phyloP scores from a whole-genome alignment of 441 rosid genomes.

The Erysimum pusillum region DNA sequence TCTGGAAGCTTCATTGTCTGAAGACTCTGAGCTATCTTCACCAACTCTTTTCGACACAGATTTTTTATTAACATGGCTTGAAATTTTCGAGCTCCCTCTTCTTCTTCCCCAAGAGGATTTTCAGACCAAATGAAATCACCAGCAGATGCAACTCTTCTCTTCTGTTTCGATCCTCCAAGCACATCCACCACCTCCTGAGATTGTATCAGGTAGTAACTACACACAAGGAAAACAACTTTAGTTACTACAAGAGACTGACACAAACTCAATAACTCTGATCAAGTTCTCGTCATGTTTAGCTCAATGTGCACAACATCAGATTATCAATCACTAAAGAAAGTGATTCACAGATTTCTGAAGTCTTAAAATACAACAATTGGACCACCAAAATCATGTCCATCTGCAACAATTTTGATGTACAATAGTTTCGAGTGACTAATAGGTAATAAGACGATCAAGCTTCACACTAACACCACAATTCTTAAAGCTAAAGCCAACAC shows the following conservation, averaged over 20 bases:
- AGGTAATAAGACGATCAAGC: slow-evolving; percentile 9
- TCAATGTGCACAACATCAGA: not conserved
- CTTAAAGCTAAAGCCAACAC: slow-evolving; percentile 7
- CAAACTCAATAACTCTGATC: not conserved
- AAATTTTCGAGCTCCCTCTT: too few relatives aligned
- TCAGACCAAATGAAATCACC: too few relatives aligned
- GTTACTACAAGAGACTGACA: not conserved
- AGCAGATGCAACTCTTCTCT: too few relatives aligned
- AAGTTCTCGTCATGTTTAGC: slow-evolving; percentile 7
- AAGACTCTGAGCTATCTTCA: too few relatives aligned
- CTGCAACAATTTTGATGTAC: too few relatives aligned
- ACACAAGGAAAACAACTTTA: slow-evolving; percentile 12
- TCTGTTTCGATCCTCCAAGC: too few relatives aligned
- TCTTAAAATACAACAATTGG: not conserved
- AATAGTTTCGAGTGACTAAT: not conserved
- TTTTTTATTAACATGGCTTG: too few relatives aligned
- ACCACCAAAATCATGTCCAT: slow-evolving; percentile 3
- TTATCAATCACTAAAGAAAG: not conserved
- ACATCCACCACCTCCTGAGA: too few relatives aligned
- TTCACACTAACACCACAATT: not conserved
- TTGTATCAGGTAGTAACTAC: slow-evolving; percentile 69
- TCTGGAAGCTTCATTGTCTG: too few relatives aligned
- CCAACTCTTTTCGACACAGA: too few relatives aligned
- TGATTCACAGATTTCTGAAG: not conserved
- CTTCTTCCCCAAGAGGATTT: too few relatives aligned